Conservation (phyloP, 2,329 filamentous ascomycete species). For the Colletotrichum brevisporum region DNA sequence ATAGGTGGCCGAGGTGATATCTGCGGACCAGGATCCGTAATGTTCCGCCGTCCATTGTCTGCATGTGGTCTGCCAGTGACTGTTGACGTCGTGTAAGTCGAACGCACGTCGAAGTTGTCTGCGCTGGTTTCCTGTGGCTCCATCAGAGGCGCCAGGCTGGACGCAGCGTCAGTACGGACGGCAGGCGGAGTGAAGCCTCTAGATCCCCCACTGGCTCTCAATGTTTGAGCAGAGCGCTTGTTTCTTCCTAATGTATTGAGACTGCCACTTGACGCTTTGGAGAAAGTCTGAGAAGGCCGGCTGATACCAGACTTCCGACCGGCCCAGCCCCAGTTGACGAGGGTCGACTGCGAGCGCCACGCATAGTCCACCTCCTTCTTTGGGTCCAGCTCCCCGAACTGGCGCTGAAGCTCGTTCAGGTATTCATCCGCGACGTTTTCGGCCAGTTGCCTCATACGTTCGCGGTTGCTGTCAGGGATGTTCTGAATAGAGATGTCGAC, state of each 20-base stretch:
- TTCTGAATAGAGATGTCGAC: background rate
- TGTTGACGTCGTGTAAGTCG: background rate
- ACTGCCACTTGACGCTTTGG: background rate
- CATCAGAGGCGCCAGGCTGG: background rate
- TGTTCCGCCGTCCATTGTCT: background rate
- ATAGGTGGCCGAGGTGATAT: background rate
- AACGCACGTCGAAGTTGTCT: background rate
- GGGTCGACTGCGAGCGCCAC: background rate
- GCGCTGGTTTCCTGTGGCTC: background rate
- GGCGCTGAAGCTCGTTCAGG: background rate
- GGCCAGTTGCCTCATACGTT: too few relatives aligned
- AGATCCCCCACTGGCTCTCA: background rate
- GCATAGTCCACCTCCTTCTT: background rate
- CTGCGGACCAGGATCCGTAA: background rate
- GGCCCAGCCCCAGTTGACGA: too few relatives aligned
- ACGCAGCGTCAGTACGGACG: background rate
- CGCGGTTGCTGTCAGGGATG: background rate
- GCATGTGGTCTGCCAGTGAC: background rate
- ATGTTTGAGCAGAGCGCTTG: background rate
- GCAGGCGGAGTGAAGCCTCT: background rate
- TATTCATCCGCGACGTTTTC: background rate
- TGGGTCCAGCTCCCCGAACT: conserved; percentile 1
- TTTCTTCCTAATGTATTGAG: background rate
- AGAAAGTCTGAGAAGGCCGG: background rate
- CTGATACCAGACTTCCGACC: background rate